Evolutionary conservation across 176 grass and related monocot species (phyloP).

Genomic region (Triticum urartu): DNA sequence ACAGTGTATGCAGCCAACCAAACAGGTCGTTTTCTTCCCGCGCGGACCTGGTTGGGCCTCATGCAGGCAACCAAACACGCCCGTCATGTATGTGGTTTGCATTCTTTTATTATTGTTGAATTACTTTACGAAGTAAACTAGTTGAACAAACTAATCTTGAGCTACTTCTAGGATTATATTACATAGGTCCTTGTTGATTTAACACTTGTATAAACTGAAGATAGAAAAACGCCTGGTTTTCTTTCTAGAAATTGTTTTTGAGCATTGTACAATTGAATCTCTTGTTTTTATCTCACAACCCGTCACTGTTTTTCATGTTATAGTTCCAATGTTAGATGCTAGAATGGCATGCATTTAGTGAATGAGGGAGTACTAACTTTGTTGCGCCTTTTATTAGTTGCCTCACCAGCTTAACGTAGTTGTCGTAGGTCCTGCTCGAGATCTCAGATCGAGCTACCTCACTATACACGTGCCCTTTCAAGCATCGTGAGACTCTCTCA

Average conservation of each 20-base stretch:
- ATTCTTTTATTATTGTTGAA: constrained; percentile 21
- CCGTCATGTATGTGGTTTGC: constrained; percentile 3
- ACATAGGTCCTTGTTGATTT: neutral
- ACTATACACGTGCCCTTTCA: neutral
- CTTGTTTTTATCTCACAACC: neutral
- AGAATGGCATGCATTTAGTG: neutral
- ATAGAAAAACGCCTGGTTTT: neutral
- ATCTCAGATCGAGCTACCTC: neutral
- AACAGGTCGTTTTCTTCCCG: too few species aligned
- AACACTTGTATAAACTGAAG: neutral
- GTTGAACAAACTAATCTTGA: constrained; percentile 7
- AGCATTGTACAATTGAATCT: neutral
- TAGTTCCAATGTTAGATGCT: neutral
- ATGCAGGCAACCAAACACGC: too few species aligned
- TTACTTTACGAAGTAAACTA: constrained; percentile 7
- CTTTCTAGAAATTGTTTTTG: neutral
- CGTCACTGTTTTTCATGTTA: neutral
- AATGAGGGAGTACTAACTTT: constrained; percentile 3
- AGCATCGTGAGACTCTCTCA: neutral
- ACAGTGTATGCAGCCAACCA: too few species aligned
- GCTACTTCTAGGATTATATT: neutral
- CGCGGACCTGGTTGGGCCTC: too few species aligned
- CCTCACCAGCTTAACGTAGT: neutral
- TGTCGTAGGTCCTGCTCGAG: neutral
- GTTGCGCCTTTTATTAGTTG: neutral